Evolutionary conservation across 1,139 yeast genomes (phyloP).

Genomic region (Blastobotrys petasosporus): DNA sequence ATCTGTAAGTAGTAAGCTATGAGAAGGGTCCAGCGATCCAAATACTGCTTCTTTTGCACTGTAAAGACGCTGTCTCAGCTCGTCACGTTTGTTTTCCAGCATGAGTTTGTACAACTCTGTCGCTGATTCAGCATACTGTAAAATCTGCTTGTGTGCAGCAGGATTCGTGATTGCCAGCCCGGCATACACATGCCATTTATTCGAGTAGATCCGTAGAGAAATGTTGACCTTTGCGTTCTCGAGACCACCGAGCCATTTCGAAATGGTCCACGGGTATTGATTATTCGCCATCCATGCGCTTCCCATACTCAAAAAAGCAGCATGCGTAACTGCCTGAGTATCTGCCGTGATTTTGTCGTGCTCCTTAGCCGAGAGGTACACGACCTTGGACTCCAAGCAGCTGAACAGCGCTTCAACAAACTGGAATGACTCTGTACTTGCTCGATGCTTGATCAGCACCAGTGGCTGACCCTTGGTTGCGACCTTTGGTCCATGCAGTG

Average conservation of each 20-base stretch:
- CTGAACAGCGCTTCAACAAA: conserved; percentile 61
- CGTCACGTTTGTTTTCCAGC: conserved; percentile 61
- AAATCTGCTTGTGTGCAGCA: conserved; percentile 83
- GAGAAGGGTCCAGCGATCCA: conserved; percentile 50
- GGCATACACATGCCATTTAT: conserved; percentile 98
- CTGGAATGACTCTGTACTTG: conserved; percentile 47
- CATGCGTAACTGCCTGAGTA: conserved; percentile 97
- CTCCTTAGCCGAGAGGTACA: conserved; percentile 71
- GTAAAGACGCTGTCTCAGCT: conserved; percentile 50
- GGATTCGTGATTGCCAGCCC: conserved; percentile 96
- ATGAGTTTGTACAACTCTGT: conserved; percentile 78
- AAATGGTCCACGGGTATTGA: conserved; percentile 90
- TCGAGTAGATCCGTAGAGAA: conserved; percentile 80
- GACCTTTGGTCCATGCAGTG: conserved; percentile 91
- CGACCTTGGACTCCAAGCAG: conserved; percentile 72
- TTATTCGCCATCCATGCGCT: conserved; percentile 83
- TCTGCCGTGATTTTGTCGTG: conserved; percentile 96
- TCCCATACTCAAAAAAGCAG: conserved; percentile 96
- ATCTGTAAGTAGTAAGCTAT: conserved; percentile 68
- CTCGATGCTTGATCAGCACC: conserved; percentile 74
- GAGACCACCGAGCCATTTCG: conserved; percentile 85
- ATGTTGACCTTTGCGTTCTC: conserved; percentile 95
- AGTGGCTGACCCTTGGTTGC: conserved; percentile 88
- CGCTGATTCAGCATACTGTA: conserved; percentile 81
- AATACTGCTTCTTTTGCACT: conserved; percentile 73